phyloP scores from a whole-genome alignment of 768 basidiomycete species.

The Boletellus ananas region DNA sequence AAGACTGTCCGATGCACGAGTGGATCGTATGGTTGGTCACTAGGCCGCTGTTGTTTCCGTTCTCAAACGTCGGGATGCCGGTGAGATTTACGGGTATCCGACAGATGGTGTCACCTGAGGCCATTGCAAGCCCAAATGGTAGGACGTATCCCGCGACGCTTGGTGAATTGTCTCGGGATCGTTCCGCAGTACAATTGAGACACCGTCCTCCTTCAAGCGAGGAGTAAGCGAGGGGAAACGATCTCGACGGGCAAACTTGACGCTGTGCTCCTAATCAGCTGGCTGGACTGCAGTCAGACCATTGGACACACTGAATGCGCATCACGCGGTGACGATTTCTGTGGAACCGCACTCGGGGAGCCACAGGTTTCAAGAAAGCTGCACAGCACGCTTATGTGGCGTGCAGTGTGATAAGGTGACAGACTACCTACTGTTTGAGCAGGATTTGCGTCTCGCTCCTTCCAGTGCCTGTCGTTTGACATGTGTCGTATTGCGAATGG shows the following conservation, averaged over 20 bases:
- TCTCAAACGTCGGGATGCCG: background rate
- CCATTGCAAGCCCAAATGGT: background rate
- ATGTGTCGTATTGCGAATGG: background rate
- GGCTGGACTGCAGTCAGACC: constrained; percentile 3
- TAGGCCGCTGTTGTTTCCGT: background rate
- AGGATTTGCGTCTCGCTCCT: background rate
- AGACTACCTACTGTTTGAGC: background rate
- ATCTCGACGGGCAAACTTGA: background rate
- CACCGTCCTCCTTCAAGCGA: background rate
- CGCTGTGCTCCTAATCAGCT: constrained; percentile 1
- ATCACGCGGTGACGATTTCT: background rate
- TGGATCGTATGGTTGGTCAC: background rate
- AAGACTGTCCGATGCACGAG: background rate
- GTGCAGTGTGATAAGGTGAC: background rate
- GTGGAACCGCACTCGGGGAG: background rate
- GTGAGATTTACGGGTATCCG: background rate
- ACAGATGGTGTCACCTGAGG: background rate
- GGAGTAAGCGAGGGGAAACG: background rate
- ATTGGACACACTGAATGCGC: background rate
- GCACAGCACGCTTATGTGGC: constrained; percentile 1
- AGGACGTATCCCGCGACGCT: background rate
- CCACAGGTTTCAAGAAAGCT: constrained; percentile 3
- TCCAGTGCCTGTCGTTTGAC: background rate
- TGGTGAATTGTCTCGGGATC: background rate
- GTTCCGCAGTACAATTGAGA: background rate